A percentile compares a stretch with the other conserved stretches of the same genome.
Conservation (phyloP, 768 basidiomycete genomes). For the Pisolithus marmoratus region DNA sequence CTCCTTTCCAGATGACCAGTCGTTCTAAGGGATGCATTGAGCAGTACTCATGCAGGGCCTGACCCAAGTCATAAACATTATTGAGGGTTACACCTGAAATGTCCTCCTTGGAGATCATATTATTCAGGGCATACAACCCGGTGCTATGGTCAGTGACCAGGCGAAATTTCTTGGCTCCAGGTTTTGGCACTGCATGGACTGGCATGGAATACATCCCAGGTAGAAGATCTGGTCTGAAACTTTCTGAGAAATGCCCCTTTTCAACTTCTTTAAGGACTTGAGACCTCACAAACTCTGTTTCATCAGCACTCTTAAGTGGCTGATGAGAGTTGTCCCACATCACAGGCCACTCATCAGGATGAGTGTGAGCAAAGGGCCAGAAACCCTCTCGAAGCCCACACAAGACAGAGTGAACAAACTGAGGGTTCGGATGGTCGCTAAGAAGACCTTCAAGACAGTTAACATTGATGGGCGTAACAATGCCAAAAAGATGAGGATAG, state of each 20-base stretch:
- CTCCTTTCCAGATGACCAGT: slow-evolving; percentile 26
- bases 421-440: slow-evolving; percentile 30
- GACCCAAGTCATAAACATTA: slow-evolving; percentile 28
- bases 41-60: neutral
- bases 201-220: slow-evolving; percentile 42
- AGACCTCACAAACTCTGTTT: slow-evolving; percentile 21
- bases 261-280: slow-evolving; percentile 11
- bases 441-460: slow-evolving; percentile 25
- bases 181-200: slow-evolving; percentile 37
- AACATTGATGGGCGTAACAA: slow-evolving; percentile 34
- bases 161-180: slow-evolving; percentile 29
- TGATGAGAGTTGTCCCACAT: too few relatives aligned
- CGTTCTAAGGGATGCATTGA: accelerated
- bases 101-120: slow-evolving; percentile 22
- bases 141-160: slow-evolving; percentile 37
- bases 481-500: too few relatives aligned
- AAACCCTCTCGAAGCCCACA: slow-evolving; percentile 33
- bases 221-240: slow-evolving; percentile 20
- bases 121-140: slow-evolving; percentile 33
- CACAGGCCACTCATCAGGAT: too few relatives aligned
- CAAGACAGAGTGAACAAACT: slow-evolving; percentile 31
- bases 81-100: slow-evolving; percentile 27
- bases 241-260: slow-evolving; percentile 10
- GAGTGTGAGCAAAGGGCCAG: slow-evolving; percentile 37
- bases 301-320: too few relatives aligned